A percentile compares a stretch with the other conserved stretches of the same genome.
Conservation (phyloP, 257 asterid genomes). For the Rehmannia glutinosa region DNA sequence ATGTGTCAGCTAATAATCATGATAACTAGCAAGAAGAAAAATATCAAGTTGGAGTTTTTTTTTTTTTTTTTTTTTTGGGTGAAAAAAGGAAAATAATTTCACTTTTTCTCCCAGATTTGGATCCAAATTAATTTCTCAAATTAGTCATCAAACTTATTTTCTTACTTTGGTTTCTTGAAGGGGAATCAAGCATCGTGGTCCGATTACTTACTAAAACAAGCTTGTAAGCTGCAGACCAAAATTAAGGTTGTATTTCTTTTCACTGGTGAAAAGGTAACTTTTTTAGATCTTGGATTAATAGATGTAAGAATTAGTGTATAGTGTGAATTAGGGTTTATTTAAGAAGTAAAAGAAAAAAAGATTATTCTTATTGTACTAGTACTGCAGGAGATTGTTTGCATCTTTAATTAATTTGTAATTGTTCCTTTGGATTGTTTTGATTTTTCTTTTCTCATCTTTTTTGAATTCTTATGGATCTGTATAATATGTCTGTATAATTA, state of each 20-base stretch:
- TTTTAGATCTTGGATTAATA: not conserved
- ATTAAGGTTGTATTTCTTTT: not conserved
- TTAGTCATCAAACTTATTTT: not conserved
- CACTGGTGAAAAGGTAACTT: not conserved
- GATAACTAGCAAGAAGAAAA: not conserved
- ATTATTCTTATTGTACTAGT: not conserved
- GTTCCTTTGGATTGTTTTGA: not conserved
- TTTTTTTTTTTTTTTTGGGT: too few relatives aligned
- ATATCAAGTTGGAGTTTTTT: too few relatives aligned
- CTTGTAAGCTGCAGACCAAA: too few relatives aligned
- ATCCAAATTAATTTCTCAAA: not conserved
- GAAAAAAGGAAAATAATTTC: not conserved
- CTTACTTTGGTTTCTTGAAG: not conserved
- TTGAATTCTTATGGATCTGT: not conserved
- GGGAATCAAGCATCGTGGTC: slow-evolving; percentile 47
- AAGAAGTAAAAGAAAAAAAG: too few relatives aligned
- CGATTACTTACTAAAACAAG: slow-evolving; percentile 30
- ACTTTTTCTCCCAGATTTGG: not conserved
- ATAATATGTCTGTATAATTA: too few relatives aligned
- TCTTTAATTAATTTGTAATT: not conserved
- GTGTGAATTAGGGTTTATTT: not conserved
- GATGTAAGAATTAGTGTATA: not conserved
- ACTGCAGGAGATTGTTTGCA: not conserved
- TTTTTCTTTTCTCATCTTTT: too few relatives aligned
- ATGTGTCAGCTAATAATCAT: not conserved